These are phyloP conservation scores for Microthlaspi erraticum DNA, from an alignment of 345 rosid genomes.

Conservation along the genomic window DNA sequence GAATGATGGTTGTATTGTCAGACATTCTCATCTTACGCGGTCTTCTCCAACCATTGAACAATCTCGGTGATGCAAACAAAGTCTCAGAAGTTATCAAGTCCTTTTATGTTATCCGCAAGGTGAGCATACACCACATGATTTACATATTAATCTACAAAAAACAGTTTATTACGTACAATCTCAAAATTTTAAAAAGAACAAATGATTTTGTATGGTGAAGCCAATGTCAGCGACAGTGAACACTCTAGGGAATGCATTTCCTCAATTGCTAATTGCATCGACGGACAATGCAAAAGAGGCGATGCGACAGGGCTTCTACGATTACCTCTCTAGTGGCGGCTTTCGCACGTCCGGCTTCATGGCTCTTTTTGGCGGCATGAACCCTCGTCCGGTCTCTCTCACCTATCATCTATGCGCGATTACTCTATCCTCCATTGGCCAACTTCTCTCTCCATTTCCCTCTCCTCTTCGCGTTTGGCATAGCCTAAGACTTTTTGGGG, in stretches of 20 bases:
- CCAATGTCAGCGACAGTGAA: conserved; percentile 49
- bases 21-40: conserved; percentile 54
- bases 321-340: conserved; percentile 38
- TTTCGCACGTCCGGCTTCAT: conserved; percentile 32
- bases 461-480: conserved; percentile 43
- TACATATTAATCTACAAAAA: too few relatives aligned
- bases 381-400: conserved; percentile 41
- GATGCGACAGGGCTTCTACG: conserved; percentile 36
- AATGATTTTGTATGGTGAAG: conserved; percentile 20
- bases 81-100: conserved; percentile 50
- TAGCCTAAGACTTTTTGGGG: conserved; percentile 36
- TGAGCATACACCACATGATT: conserved; percentile 11
- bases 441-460: conserved; percentile 46
- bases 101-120: conserved; percentile 55
- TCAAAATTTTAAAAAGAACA: too few relatives aligned
- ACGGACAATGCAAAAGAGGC: conserved; percentile 45
- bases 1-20: conserved; percentile 62
- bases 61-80: conserved; percentile 46
- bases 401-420: conserved; percentile 39
- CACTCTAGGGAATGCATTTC: conserved; percentile 44
- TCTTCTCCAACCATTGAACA: conserved; percentile 47
- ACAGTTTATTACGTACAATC: too few relatives aligned
- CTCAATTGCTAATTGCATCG: conserved; percentile 38
- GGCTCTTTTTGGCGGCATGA: conserved; percentile 45
- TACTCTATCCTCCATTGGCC: conserved; percentile 32